Evolutionary conservation across 306 rosid species (phyloP).

Genomic region (Gillenia trifoliata): DNA sequence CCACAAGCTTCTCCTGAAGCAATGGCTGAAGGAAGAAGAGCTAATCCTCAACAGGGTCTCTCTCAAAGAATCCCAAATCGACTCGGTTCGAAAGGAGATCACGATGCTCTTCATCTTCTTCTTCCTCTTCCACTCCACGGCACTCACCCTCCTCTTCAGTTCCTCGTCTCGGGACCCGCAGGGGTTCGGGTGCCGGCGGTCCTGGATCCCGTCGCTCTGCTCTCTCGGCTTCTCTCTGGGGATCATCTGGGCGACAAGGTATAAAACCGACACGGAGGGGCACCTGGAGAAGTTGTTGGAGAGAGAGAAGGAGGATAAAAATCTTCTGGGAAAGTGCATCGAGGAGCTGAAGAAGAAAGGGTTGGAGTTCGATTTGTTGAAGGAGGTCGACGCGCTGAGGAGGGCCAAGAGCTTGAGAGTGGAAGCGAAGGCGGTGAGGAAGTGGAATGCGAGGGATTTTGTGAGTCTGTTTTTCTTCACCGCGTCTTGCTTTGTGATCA

Average conservation of each 20-base stretch:
- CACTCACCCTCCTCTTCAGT: constrained; percentile 72
- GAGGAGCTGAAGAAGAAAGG: constrained; percentile 91
- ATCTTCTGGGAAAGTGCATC: constrained; percentile 59
- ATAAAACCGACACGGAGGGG: constrained; percentile 76
- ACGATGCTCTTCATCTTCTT: constrained; percentile 75
- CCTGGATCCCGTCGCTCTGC: constrained; percentile 81
- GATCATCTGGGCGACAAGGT: constrained; percentile 74
- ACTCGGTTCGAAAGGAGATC: constrained; percentile 64
- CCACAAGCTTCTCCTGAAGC: constrained; percentile 94
- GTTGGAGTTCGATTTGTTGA: constrained; percentile 77
- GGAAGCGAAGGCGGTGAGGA: constrained; percentile 55
- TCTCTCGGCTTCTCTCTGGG: constrained; percentile 73
- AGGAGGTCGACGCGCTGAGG: constrained; percentile 90
- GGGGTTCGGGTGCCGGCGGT: constrained; percentile 44
- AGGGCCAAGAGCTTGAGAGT: constrained; percentile 84
- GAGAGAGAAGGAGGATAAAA: constrained; percentile 80
- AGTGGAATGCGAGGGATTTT: constrained; percentile 86
- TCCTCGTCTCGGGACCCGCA: constrained; percentile 23
- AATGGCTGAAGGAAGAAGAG: constrained; percentile 94
- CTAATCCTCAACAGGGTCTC: constrained; percentile 64
- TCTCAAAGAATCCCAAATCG: constrained; percentile 77
- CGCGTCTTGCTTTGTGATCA: constrained; percentile 65
- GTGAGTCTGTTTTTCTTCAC: constrained; percentile 65
- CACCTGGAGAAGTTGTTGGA: constrained; percentile 72
- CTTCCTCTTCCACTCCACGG: constrained; percentile 90